Evolutionary conservation across 1,139 yeast genomes (phyloP).

Genomic region (Lodderomyces oxycetoniae): DNA sequence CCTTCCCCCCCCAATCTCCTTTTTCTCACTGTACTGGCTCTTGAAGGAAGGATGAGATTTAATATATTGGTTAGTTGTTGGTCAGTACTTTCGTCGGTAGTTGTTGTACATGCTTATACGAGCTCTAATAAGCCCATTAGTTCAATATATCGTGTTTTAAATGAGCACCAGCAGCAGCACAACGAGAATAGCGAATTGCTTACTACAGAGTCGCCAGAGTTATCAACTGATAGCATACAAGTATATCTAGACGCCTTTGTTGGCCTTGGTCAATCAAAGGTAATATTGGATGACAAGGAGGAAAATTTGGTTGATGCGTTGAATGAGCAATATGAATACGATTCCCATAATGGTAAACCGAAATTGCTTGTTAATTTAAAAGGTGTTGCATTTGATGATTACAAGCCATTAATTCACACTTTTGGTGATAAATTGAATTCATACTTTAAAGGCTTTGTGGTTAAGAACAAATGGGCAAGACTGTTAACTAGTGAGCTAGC

Average conservation of each 20-base stretch:
- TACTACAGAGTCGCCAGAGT: too few relatives aligned
- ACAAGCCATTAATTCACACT: conserved; percentile 2
- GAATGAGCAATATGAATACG: conserved; percentile 17
- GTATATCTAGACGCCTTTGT: conserved; percentile 7
- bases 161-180: conserved; percentile 1
- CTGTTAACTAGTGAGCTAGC: conserved; percentile 1
- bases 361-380: conserved; percentile 34
- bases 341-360: conserved; percentile 17
- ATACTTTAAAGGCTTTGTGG: conserved; percentile 1
- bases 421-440: not conserved
- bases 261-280: conserved; percentile 1
- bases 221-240: conserved; percentile 11
- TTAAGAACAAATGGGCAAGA: not conserved
- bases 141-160: too few relatives aligned
- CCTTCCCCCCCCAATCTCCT: too few relatives aligned
- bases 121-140: too few relatives aligned
- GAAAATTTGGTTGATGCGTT: conserved; percentile 24
- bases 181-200: too few relatives aligned
- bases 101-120: too few relatives aligned
- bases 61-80: too few relatives aligned
- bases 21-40: too few relatives aligned
- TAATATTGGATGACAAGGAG: conserved; percentile 20
- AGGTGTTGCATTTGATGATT: conserved; percentile 25
- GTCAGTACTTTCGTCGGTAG: too few relatives aligned
- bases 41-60: too few relatives aligned